These are phyloP conservation scores for Globisporangium camurandrum DNA, from an alignment of 352 stramenopile genomes.

Conservation along the genomic window DNA sequence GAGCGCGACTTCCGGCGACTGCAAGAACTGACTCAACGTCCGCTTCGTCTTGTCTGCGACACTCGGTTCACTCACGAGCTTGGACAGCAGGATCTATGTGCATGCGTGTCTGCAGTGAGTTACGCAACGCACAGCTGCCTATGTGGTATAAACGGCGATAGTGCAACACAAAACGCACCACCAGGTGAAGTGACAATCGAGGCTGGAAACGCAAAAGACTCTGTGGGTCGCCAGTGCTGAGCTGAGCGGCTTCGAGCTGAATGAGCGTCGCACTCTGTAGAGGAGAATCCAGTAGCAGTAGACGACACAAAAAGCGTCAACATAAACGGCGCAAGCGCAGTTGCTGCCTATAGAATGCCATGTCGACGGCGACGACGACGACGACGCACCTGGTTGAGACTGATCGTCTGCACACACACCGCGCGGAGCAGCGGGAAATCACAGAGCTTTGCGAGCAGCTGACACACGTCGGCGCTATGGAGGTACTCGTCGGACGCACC, in stretches of 20 bases:
- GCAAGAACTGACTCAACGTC: slow-evolving; percentile 61
- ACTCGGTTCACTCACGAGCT: slow-evolving; percentile 31
- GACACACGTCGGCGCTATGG: slow-evolving; percentile 48
- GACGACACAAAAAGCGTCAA: too few species aligned
- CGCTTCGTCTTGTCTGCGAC: slow-evolving; percentile 63
- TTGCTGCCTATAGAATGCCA: too few species aligned
- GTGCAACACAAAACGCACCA: slow-evolving; percentile 27
- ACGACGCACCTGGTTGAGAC: slow-evolving; percentile 66
- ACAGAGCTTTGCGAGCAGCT: slow-evolving; percentile 53
- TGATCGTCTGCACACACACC: slow-evolving; percentile 48
- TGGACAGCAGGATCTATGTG: slow-evolving; percentile 51
- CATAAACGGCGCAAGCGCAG: too few species aligned
- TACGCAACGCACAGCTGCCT: neutral
- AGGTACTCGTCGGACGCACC: slow-evolving; percentile 57
- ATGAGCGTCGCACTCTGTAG: slow-evolving; percentile 67
- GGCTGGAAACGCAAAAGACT: slow-evolving; percentile 49
- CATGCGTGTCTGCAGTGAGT: neutral
- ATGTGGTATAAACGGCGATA: neutral
- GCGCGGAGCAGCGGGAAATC: slow-evolving; percentile 35
- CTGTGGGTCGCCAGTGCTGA: slow-evolving; percentile 42
- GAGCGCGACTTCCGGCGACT: slow-evolving; percentile 56
- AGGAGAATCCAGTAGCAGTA: too few species aligned
- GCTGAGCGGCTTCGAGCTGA: slow-evolving; percentile 51
- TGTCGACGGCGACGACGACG: too few species aligned
- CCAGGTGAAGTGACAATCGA: slow-evolving; percentile 55